Percentiles rank a stretch among this genome's conserved stretches.
Conservation (phyloP, 2,329 filamentous ascomycete genomes). For the Monosporascus sp. region DNA sequence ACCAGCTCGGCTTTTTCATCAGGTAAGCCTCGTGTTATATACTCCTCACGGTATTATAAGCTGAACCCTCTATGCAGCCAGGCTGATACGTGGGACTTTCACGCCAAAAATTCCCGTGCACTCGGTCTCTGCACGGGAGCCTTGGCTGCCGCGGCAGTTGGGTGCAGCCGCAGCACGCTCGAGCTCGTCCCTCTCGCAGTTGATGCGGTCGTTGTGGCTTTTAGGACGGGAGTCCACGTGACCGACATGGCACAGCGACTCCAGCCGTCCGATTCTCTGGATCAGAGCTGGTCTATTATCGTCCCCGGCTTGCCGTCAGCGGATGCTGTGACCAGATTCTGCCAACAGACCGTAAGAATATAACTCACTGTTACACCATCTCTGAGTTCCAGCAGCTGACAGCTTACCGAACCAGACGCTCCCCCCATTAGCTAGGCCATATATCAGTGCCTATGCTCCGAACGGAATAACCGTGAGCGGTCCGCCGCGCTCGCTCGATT, state of each 20-base stretch:
- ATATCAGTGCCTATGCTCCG: constrained; percentile 8
- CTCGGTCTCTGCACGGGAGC: constrained; percentile 26
- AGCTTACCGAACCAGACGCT: constrained; percentile 3
- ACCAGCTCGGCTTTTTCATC: constrained; percentile 13
- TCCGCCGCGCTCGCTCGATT: constrained; percentile 8
- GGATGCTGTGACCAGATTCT: constrained; percentile 9
- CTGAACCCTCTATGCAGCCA: constrained; percentile 4
- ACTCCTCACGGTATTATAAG: neutral
- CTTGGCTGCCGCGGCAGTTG: constrained; percentile 25
- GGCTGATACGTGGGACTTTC: constrained; percentile 6
- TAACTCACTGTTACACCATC: neutral
- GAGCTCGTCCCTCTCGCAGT: constrained; percentile 26
- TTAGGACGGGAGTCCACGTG: constrained; percentile 22
- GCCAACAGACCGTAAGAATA: constrained; percentile 6
- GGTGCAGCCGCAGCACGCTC: constrained; percentile 18
- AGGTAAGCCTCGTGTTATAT: constrained; percentile 3
- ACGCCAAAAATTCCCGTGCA: constrained; percentile 5
- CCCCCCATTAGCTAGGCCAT: constrained; percentile 8
- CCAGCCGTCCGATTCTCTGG: constrained; percentile 1
- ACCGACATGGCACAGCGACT: constrained; percentile 9
- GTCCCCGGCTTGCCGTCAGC: constrained; percentile 13
- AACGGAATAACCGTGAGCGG: constrained; percentile 13
- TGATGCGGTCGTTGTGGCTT: constrained; percentile 23
- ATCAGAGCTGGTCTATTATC: constrained; percentile 15
- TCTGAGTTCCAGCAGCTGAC: neutral